Evolutionary conservation across 225 moss, liverwort and hornwort genomes (phyloP).

Genomic region (Polytrichum commune): DNA sequence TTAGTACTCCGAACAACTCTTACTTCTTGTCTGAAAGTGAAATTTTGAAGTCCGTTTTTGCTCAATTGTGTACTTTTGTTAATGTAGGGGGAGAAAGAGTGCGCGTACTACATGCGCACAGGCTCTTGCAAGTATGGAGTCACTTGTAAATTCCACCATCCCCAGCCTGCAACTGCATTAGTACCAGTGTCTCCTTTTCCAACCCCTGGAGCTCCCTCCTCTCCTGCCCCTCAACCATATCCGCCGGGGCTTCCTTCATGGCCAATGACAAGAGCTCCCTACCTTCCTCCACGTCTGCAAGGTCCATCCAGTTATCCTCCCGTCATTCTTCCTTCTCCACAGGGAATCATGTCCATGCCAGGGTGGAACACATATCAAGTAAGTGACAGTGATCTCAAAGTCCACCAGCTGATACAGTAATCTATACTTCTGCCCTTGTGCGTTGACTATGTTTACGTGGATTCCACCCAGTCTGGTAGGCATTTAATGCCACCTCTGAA

Average conservation of each 20-base stretch:
- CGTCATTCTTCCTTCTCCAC: constrained; percentile 74
- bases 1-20: no score
- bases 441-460: no score
- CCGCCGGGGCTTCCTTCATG: constrained; percentile 77
- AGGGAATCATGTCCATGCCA: constrained; percentile 91
- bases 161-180: constrained; percentile 74
- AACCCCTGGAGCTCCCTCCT: constrained; percentile 65
- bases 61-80: not conserved
- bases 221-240: constrained; percentile 82
- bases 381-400: constrained; percentile 19
- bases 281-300: constrained; percentile 78
- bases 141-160: constrained; percentile 99
- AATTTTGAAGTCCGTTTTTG: no score
- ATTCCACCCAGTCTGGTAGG: no score
- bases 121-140: constrained; percentile 98
- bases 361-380: constrained; percentile 99
- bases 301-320: constrained; percentile 85
- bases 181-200: constrained; percentile 77
- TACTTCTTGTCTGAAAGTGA: no score
- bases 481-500: no score
- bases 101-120: constrained; percentile 99
- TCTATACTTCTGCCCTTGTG: no score
- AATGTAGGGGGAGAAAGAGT: constrained; percentile 94
- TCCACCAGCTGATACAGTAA: no score
- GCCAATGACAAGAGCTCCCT: constrained; percentile 82